Evolutionary conservation across 1,284 basidiomycete species (phyloP).

Genomic region (Rhodofomes roseus): DNA sequence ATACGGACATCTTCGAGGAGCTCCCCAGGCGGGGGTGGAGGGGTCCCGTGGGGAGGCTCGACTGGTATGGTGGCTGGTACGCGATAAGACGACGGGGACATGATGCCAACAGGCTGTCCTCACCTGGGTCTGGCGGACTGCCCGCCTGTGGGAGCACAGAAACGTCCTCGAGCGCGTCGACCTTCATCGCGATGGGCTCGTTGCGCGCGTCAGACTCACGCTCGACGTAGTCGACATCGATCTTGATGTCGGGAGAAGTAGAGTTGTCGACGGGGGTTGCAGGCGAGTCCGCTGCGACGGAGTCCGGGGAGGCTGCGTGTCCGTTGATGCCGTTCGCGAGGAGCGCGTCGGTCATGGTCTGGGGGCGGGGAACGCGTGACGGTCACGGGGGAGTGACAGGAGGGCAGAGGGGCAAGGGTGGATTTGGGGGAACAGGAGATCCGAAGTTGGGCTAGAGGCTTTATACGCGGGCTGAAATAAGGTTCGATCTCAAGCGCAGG

Average conservation of each 20-base stretch:
- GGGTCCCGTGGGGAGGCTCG: constrained; percentile 41
- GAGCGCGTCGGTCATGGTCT: constrained; percentile 31
- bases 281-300: constrained; percentile 48
- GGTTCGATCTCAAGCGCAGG: constrained; percentile 75
- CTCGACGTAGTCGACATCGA: constrained; percentile 54
- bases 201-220: constrained; percentile 63
- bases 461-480: constrained; percentile 76
- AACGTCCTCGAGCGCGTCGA: constrained; percentile 35
- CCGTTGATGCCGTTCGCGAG: constrained; percentile 42
- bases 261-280: constrained; percentile 54
- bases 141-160: constrained; percentile 43
- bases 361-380: constrained; percentile 34
- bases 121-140: constrained; percentile 49
- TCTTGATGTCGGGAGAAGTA: constrained; percentile 48
- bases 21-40: constrained; percentile 44
- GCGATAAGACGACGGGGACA: constrained; percentile 11
- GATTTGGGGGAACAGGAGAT: constrained; percentile 70
- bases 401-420: constrained; percentile 39
- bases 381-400: constrained; percentile 35
- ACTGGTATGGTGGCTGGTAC: constrained; percentile 42
- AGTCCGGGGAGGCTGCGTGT: constrained; percentile 34
- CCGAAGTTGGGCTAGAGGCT: constrained; percentile 64
- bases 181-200: constrained; percentile 48
- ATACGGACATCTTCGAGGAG: constrained; percentile 50
- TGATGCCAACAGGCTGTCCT: constrained; percentile 16